Evolutionary conservation across 225 moss, liverwort and hornwort genomes (phyloP).

Genomic region (Antitrichia curtipendula): DNA sequence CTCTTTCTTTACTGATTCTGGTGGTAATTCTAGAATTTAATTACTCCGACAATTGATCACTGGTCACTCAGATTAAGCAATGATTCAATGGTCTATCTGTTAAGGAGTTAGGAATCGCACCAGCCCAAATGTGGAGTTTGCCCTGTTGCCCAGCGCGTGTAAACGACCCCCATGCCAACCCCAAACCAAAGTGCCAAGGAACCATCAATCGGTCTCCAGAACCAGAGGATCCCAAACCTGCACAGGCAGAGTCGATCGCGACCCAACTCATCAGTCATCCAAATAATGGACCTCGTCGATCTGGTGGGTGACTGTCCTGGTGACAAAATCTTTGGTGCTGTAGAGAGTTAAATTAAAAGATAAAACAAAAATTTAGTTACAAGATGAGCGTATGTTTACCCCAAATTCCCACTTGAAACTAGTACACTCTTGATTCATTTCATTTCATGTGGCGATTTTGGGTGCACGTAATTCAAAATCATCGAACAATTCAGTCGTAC

Average conservation of each 20-base stretch:
- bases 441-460: not conserved
- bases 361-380: not conserved
- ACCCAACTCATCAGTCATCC: not conserved
- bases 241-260: accelerated
- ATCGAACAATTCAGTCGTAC: accelerated
- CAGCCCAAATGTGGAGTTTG: constrained; percentile 5
- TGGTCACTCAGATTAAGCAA: too few species aligned
- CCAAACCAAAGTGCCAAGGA: constrained; percentile 22
- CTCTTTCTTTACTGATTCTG: too few species aligned
- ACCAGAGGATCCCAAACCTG: not conserved
- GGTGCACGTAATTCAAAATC: not conserved
- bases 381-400: accelerated
- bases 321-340: not conserved
- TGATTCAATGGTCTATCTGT: too few species aligned
- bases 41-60: too few species aligned
- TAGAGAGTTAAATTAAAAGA: not conserved
- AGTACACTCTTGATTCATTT: not conserved
- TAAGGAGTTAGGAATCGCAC: not conserved
- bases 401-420: not conserved
- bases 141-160: not conserved
- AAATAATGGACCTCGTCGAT: not conserved
- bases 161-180: constrained; percentile 4
- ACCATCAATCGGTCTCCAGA: not conserved
- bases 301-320: accelerated
- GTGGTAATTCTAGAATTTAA: too few species aligned